Conservation (phyloP, 2,329 filamentous ascomycete genomes). For the Botryotinia calthae region DNA sequence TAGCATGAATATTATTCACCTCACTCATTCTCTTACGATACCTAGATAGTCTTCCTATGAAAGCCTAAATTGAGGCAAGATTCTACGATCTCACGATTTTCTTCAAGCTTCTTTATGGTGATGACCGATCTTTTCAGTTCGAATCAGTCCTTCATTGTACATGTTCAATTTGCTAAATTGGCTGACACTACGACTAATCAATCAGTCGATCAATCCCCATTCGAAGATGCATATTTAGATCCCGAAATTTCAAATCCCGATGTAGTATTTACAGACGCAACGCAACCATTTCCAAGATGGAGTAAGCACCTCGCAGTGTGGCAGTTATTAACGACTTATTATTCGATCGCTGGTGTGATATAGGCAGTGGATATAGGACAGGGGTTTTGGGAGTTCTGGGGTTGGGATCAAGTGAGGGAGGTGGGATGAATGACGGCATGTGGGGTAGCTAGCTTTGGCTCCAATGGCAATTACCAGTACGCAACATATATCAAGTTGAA, state of each 20-base stretch:
- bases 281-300: neutral
- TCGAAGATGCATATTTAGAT: neutral
- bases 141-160: neutral
- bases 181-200: neutral
- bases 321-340: neutral
- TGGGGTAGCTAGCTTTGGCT: neutral
- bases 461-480: too few relatives aligned
- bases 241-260: neutral
- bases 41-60: neutral
- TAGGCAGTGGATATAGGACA: neutral
- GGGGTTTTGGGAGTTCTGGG: neutral
- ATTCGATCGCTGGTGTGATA: neutral
- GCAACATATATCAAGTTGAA: neutral
- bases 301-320: neutral
- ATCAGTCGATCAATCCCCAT: neutral
- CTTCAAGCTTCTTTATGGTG: neutral
- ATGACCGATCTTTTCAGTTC: neutral
- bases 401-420: neutral
- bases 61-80: neutral
- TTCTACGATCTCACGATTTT: neutral
- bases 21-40: neutral
- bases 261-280: neutral
- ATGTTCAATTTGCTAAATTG: neutral
- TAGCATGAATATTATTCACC: neutral
- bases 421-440: neutral